Evolutionary conservation across 345 rosid species (phyloP).

Genomic region (Cardamine resedifolia): DNA sequence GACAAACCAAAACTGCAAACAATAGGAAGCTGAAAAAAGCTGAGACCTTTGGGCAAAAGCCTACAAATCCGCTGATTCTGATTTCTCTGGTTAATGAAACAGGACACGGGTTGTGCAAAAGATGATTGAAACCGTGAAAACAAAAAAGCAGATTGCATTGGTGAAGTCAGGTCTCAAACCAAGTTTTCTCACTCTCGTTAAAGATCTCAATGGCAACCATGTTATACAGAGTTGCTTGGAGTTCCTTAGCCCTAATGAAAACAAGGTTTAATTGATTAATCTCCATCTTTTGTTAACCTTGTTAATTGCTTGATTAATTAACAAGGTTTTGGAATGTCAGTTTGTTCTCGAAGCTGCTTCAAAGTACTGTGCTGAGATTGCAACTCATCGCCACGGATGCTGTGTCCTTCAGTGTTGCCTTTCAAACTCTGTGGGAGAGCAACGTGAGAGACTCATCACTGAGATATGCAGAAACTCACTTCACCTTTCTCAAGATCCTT

Average conservation of each 20-base stretch:
- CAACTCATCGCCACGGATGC: slow-evolving; percentile 74
- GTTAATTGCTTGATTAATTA: too few species aligned
- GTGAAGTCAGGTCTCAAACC: slow-evolving; percentile 57
- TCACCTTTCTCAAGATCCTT: slow-evolving; percentile 71
- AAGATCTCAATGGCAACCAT: slow-evolving; percentile 80
- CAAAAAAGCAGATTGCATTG: slow-evolving; percentile 54
- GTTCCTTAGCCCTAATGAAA: slow-evolving; percentile 51
- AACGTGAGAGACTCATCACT: slow-evolving; percentile 47
- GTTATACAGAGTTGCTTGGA: slow-evolving; percentile 74
- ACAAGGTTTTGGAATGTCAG: too few species aligned
- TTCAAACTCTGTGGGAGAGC: slow-evolving; percentile 49
- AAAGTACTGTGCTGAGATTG: slow-evolving; percentile 60
- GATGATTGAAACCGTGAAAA: slow-evolving; percentile 62
- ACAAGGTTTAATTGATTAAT: slow-evolving; percentile 43
- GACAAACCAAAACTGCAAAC: slow-evolving; percentile 15
- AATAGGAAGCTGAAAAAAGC: not conserved
- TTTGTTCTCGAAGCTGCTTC: slow-evolving; percentile 67
- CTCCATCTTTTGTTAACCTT: not conserved
- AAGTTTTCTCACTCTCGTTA: slow-evolving; percentile 61
- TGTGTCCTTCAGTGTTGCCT: slow-evolving; percentile 72
- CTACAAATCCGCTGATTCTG: not conserved
- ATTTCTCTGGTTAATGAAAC: slow-evolving; percentile 21
- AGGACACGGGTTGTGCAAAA: slow-evolving; percentile 82
- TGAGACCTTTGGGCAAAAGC: slow-evolving; percentile 19
- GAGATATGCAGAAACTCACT: slow-evolving; percentile 56